These are phyloP conservation scores for Cenchrus purpureus DNA, from an alignment of 176 grass and related monocot species.

Conservation along the genomic window DNA sequence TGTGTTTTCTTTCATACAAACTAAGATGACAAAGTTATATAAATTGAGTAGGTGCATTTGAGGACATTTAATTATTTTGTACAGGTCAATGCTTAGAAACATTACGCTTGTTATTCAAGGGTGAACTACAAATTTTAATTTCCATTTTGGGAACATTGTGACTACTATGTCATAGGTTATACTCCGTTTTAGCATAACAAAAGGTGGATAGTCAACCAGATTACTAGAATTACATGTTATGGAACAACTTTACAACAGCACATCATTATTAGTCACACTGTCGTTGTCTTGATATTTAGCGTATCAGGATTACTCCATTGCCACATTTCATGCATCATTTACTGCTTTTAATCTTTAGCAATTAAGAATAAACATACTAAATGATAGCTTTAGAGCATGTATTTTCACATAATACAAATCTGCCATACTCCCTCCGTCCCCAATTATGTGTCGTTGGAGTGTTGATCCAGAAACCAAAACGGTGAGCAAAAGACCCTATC, in stretches of 20 bases:
- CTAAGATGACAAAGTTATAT: neutral
- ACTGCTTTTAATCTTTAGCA: neutral
- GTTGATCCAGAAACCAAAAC: no score
- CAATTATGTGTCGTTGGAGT: no score
- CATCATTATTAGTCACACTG: neutral
- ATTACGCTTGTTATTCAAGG: neutral
- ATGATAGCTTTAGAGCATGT: neutral
- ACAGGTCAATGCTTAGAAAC: neutral
- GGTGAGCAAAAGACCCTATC: no score
- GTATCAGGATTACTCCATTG: neutral
- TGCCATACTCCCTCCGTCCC: neutral
- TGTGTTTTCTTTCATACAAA: neutral
- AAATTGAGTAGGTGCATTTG: neutral
- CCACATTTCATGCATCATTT: conserved; percentile 32
- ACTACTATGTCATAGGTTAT: neutral
- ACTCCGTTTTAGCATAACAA: neutral
- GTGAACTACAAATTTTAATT: neutral
- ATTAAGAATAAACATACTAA: neutral
- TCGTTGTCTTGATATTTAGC: neutral
- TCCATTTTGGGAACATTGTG: neutral
- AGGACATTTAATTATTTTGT: neutral
- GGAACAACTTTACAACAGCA: neutral
- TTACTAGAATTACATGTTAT: neutral
- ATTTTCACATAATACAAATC: neutral
- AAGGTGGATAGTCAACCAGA: neutral